Conservation (phyloP, 106 monocot species). For the Dactylorhiza incarnata region DNA sequence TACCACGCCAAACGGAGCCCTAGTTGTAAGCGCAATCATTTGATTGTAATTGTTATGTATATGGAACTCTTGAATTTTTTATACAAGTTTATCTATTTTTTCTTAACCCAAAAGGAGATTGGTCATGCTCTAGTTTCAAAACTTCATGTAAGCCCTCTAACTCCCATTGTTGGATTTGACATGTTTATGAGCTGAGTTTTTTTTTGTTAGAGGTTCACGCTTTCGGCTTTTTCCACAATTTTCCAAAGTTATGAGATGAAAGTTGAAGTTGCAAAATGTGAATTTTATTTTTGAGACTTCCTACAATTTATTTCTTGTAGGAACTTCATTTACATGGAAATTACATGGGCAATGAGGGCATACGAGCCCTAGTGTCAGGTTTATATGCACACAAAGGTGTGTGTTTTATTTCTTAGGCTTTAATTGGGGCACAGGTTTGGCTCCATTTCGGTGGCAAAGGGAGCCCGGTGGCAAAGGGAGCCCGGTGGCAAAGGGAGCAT, state of each 20-base stretch:
- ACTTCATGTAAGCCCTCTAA: background rate
- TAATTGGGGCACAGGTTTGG: no score
- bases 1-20: no score
- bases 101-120: background rate
- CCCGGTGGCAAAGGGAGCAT: no score
- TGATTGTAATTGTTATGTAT: background rate
- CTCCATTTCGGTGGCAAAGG: no score
- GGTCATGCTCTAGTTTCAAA: background rate
- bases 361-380: slow-evolving; percentile 68
- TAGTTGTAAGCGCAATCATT: no score
- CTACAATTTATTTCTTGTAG: slow-evolving; percentile 16
- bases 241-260: no score
- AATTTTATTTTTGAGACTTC: background rate
- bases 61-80: background rate
- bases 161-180: background rate
- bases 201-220: background rate
- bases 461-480: no score
- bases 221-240: no score
- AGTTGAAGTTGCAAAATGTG: background rate
- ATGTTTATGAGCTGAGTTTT: background rate
- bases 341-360: slow-evolving; percentile 87
- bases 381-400: slow-evolving; percentile 75
- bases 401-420: background rate
- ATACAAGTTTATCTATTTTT: background rate
- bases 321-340: slow-evolving; percentile 99